These are phyloP conservation scores for Xylariaceae sp. DNA, from an alignment of 2,329 filamentous ascomycete genomes.

Conservation along the genomic window DNA sequence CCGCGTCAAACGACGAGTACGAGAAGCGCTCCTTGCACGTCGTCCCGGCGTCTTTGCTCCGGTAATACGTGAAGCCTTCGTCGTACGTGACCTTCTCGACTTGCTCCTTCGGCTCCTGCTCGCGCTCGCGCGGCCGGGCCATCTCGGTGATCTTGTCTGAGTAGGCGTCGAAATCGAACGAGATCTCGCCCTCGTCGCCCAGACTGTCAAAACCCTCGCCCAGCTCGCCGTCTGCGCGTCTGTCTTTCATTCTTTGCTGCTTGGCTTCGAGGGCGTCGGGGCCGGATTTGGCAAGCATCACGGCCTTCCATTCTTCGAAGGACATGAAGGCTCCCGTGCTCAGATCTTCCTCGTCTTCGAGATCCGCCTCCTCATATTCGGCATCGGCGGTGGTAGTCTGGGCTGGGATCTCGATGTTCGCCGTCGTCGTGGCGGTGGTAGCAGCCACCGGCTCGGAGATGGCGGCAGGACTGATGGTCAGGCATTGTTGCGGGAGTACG, in stretches of 20 bases:
- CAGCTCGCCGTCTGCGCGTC: slow-evolving; percentile 45
- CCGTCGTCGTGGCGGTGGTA: slow-evolving; percentile 19
- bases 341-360: slow-evolving; percentile 54
- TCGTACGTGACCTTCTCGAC: slow-evolving; percentile 43
- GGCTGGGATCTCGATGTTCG: slow-evolving; percentile 19
- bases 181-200: slow-evolving; percentile 84
- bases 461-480: slow-evolving; percentile 51
- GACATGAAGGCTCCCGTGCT: slow-evolving; percentile 70
- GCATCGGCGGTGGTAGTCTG: slow-evolving; percentile 14
- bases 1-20: slow-evolving; percentile 95
- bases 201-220: slow-evolving; percentile 68
- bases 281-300: slow-evolving; percentile 79
- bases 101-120: slow-evolving; percentile 29
- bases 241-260: slow-evolving; percentile 53
- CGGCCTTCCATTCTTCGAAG: slow-evolving; percentile 97
- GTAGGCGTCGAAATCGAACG: slow-evolving; percentile 49
- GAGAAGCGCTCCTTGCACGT: slow-evolving; percentile 98
- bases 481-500: slow-evolving; percentile 68
- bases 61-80: slow-evolving; percentile 49
- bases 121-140: slow-evolving; percentile 24
- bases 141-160: slow-evolving; percentile 43
- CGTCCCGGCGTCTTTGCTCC: slow-evolving; percentile 89
- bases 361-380: slow-evolving; percentile 50
- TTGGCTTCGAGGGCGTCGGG: slow-evolving; percentile 65
- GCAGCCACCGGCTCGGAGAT: slow-evolving; percentile 18